Evolutionary conservation across 139 green algal genomes (phyloP).

Genomic region (Chlorella vulgaris): DNA sequence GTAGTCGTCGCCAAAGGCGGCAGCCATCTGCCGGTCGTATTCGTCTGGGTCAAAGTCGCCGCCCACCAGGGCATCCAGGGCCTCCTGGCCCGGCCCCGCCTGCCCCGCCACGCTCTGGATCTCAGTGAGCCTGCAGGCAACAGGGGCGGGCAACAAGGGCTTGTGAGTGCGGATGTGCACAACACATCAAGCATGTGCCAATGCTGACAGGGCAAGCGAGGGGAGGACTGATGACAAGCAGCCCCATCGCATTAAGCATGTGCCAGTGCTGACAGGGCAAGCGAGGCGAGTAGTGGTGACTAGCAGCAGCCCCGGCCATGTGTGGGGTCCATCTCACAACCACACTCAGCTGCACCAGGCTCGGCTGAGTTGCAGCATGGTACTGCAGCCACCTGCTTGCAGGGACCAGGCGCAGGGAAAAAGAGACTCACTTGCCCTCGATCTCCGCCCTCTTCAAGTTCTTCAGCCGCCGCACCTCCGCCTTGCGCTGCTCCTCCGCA

Average conservation of each 20-base stretch:
- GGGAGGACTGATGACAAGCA: background rate
- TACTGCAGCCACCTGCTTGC: too few species aligned
- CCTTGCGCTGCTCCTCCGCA: conserved; percentile 23
- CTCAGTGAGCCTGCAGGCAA: conserved; percentile 53
- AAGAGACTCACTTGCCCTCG: conserved; percentile 64
- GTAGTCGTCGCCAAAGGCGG: conserved; percentile 89
- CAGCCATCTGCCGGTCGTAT: conserved; percentile 90
- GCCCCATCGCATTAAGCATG: background rate
- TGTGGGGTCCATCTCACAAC: too few species aligned
- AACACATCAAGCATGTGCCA: background rate
- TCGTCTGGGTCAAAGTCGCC: conserved; percentile 93
- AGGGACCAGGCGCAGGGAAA: too few species aligned
- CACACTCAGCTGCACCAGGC: too few species aligned
- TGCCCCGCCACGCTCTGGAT: conserved; percentile 64
- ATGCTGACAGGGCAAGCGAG: background rate
- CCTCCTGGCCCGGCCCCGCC: conserved; percentile 24
- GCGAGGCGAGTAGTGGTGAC: background rate
- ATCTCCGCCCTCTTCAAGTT: conserved; percentile 92
- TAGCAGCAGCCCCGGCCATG: too few species aligned
- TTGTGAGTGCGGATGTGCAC: background rate
- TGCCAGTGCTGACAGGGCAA: background rate
- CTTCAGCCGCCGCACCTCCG: conserved; percentile 26
- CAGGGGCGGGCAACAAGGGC: too few species aligned
- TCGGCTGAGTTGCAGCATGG: too few species aligned
- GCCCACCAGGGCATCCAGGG: conserved; percentile 73